Conservation (phyloP, 352 stramenopile species). For the Pythium utonaiense region DNA sequence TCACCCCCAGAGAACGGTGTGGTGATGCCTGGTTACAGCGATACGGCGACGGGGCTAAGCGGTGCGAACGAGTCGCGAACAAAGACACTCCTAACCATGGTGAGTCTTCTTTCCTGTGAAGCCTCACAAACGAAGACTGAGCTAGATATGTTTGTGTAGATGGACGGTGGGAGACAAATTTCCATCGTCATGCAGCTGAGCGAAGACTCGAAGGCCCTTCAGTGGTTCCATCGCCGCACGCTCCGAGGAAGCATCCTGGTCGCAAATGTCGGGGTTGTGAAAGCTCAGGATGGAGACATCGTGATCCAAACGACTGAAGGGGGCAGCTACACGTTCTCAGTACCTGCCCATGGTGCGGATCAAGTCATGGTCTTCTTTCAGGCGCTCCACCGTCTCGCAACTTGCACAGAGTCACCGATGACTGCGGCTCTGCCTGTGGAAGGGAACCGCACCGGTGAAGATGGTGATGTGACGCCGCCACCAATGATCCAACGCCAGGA, state of each 20-base stretch:
- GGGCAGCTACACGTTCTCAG: conserved; percentile 4
- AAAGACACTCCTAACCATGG: conserved; percentile 3
- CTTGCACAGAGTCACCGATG: not conserved
- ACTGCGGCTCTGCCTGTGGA: not conserved
- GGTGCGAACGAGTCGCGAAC: not conserved
- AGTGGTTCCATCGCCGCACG: conserved; percentile 14
- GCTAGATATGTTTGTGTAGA: too few species aligned
- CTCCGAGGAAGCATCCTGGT: conserved; percentile 5
- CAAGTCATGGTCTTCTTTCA: conserved; percentile 20
- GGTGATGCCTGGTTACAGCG: not conserved
- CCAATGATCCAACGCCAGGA: not conserved
- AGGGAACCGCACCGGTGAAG: not conserved
- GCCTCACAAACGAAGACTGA: too few species aligned
- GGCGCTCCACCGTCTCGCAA: conserved; percentile 14
- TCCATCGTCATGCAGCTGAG: conserved; percentile 13
- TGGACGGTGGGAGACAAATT: conserved; percentile 1
- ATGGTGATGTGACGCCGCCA: not conserved
- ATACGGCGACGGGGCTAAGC: not conserved
- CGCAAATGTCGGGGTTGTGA: conserved; percentile 7
- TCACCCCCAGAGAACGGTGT: not conserved
- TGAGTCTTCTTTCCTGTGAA: not conserved
- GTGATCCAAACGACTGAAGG: conserved; percentile 11
- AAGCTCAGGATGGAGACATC: conserved; percentile 10
- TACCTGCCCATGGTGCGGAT: conserved; percentile 1
- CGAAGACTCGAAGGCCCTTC: not conserved